Evolutionary conservation across 768 basidiomycete genomes (phyloP).

Genomic region (Naganishia friedmannii): DNA sequence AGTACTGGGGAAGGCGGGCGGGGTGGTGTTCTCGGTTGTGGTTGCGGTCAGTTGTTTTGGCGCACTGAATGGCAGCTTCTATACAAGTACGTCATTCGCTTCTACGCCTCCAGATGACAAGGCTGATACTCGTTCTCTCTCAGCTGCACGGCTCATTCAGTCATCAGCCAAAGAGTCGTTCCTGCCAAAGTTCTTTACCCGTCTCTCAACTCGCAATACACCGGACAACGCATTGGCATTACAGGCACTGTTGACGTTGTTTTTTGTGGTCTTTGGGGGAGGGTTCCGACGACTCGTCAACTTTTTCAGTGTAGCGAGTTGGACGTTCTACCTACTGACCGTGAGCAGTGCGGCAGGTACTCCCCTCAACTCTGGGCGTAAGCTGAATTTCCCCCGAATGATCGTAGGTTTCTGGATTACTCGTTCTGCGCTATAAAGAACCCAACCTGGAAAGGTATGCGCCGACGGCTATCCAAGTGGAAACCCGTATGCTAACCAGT

Average conservation of each 20-base stretch:
- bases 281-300: constrained; percentile 83
- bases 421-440: constrained; percentile 82
- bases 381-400: constrained; percentile 60
- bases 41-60: constrained; percentile 95
- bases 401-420: constrained; percentile 66
- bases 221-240: constrained; percentile 83
- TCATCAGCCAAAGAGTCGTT: constrained; percentile 84
- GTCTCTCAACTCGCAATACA: constrained; percentile 70
- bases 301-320: constrained; percentile 58
- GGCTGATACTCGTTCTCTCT: constrained; percentile 62
- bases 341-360: constrained; percentile 27
- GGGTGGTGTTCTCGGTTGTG: constrained; percentile 78
- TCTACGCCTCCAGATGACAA: neutral
- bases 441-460: constrained; percentile 75
- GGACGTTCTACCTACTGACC: constrained; percentile 54
- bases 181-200: constrained; percentile 78
- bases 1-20: constrained; percentile 82
- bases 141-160: constrained; percentile 78
- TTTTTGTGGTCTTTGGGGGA: constrained; percentile 79
- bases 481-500: neutral
- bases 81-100: constrained; percentile 31
- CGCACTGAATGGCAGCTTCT: constrained; percentile 71
- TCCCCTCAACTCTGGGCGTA: neutral
- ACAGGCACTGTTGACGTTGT: constrained; percentile 67
- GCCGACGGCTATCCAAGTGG: constrained; percentile 11